Conservation (phyloP, 2,329 filamentous ascomycete genomes). For the Cryphonectria naterciae region DNA sequence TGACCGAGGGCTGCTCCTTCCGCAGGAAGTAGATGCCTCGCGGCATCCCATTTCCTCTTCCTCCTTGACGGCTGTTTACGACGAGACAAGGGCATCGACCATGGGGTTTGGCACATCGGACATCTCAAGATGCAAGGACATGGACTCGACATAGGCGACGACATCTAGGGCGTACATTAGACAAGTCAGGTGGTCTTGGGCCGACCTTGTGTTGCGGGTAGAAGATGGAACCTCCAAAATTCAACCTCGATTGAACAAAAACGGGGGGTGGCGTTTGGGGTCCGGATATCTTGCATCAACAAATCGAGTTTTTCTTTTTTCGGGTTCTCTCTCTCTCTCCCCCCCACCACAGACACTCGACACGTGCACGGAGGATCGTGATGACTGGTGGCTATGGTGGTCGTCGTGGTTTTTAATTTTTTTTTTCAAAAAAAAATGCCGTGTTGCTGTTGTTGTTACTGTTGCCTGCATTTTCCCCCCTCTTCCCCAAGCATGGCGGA, state of each 20-base stretch:
- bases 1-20: constrained; percentile 99
- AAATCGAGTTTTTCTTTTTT: constrained; percentile 41
- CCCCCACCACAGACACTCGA: not conserved
- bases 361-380: constrained; percentile 47
- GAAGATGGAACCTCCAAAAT: constrained; percentile 69
- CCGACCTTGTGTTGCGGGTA: constrained; percentile 61
- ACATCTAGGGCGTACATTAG: constrained; percentile 20
- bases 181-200: constrained; percentile 44
- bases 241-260: constrained; percentile 54
- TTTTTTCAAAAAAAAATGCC: not conserved
- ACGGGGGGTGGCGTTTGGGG: constrained; percentile 70
- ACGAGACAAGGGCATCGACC: constrained; percentile 47
- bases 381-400: constrained; percentile 38
- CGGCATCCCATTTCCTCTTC: constrained; percentile 44
- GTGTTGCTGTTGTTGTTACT: constrained; percentile 5
- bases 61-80: constrained; percentile 52
- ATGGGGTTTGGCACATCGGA: constrained; percentile 53
- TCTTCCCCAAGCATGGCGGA: not conserved
- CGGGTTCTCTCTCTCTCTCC: constrained; percentile 12
- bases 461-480: not conserved
- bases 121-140: constrained; percentile 55
- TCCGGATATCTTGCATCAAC: constrained; percentile 83
- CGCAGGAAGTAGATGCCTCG: constrained; percentile 90
- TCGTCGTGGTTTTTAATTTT: not conserved
- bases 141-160: constrained; percentile 53